A percentile compares a stretch with the other conserved stretches of the same genome.
Evolutionary conservation across 352 stramenopile species (phyloP).

Genomic region (Phytophthora citrophthora): DNA sequence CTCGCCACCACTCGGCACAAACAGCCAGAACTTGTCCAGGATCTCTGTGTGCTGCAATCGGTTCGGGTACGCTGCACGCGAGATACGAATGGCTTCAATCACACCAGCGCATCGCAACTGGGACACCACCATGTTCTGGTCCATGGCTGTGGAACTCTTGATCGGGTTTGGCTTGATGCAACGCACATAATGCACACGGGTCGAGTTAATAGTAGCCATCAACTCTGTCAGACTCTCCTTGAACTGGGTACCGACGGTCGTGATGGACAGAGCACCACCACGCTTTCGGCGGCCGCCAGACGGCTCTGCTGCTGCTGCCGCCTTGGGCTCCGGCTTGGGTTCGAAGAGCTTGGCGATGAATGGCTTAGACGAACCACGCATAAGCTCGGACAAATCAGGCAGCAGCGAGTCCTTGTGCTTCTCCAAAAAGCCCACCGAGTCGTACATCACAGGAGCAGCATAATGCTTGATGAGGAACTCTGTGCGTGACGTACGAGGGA

Average conservation of each 20-base stretch:
- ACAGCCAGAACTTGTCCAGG: slow-evolving; percentile 85
- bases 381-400: slow-evolving; percentile 93
- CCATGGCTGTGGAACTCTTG: slow-evolving; percentile 92
- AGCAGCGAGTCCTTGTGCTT: slow-evolving; percentile 97
- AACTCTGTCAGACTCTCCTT: slow-evolving; percentile 93
- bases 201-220: slow-evolving; percentile 96
- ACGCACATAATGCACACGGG: slow-evolving; percentile 97
- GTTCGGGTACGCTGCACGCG: slow-evolving; percentile 98
- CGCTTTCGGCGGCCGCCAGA: slow-evolving; percentile 55
- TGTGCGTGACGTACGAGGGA: slow-evolving; percentile 82
- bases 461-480: slow-evolving; percentile 97
- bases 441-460: slow-evolving; percentile 94
- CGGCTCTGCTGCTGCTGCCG: slow-evolving; percentile 35
- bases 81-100: slow-evolving; percentile 99
- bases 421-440: slow-evolving; percentile 93
- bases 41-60: slow-evolving; percentile 92
- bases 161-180: slow-evolving; percentile 99
- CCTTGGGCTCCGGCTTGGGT: slow-evolving; percentile 57
- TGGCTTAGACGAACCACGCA: slow-evolving; percentile 75
- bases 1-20: slow-evolving; percentile 68
- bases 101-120: slow-evolving; percentile 98
- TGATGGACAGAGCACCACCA: slow-evolving; percentile 65
- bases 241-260: slow-evolving; percentile 92
- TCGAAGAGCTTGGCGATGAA: slow-evolving; percentile 83
- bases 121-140: slow-evolving; percentile 94